These are phyloP conservation scores for Mycena leptocephala DNA, from an alignment of 768 basidiomycete genomes.

Conservation along the genomic window DNA sequence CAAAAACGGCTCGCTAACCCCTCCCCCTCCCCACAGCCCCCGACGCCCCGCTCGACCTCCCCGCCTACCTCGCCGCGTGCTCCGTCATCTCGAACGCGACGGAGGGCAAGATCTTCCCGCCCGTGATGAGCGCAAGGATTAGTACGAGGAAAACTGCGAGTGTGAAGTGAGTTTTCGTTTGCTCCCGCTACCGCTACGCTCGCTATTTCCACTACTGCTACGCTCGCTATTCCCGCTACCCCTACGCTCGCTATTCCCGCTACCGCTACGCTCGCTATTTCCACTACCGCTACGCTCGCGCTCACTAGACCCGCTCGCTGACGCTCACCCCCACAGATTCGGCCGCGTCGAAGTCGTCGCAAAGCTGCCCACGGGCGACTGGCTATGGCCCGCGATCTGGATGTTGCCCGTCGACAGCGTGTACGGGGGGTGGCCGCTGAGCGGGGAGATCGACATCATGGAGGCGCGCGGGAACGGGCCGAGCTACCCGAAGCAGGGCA, in stretches of 20 bases:
- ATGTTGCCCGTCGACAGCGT: conserved; percentile 83
- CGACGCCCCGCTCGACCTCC: conserved; percentile 60
- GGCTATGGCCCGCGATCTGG: conserved; percentile 89
- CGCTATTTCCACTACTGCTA: too few relatives aligned
- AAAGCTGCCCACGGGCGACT: conserved; percentile 82
- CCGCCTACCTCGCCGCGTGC: conserved; percentile 74
- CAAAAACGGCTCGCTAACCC: background rate
- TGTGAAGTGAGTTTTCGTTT: conserved; percentile 58
- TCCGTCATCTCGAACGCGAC: conserved; percentile 82
- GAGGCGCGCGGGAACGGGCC: conserved; percentile 82
- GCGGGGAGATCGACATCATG: conserved; percentile 87
- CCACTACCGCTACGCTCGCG: too few relatives aligned
- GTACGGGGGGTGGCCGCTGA: conserved; percentile 81
- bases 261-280: too few relatives aligned
- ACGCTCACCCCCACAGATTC: conserved; percentile 57
- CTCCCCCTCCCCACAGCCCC: conserved; percentile 43
- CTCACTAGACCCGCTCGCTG: too few relatives aligned
- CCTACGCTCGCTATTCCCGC: too few relatives aligned
- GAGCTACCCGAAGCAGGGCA: conserved; percentile 75
- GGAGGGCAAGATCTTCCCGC: conserved; percentile 81
- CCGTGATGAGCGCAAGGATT: conserved; percentile 87
- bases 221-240: too few relatives aligned
- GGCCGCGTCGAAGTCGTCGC: conserved; percentile 90
- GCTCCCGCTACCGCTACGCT: too few relatives aligned
- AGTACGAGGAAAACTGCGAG: conserved; percentile 80